Base-by-base conservation (phyloP, 352 stramenopile genomes). In the Pythium volutum region DNA sequence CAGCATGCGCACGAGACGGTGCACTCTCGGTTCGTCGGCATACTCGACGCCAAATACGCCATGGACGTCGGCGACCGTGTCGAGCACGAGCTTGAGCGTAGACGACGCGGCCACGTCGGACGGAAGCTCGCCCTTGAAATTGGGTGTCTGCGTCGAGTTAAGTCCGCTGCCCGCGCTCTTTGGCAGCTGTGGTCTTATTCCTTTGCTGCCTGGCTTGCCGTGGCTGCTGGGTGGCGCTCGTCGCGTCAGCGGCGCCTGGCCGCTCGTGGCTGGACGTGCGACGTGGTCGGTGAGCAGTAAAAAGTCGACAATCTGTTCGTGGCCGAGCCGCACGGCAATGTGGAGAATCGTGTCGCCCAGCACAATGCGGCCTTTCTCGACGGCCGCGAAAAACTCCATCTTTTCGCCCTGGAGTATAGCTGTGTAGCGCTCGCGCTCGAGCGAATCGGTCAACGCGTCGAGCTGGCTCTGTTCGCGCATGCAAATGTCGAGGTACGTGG, bases 401-500 rank as follows among this genome's bases (percentile, higher is more conserved):
- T 89, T 89, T 65, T 93, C 81, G 62, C 89, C 74, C 50, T 85
- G 67, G 26, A 91, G 68, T 26, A 70, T 69, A 20, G 79, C 73
- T 12, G 66, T 55, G 34, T 59, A 66, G 25, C 71, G 55, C 41
- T 91, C 81, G 42, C 75, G 75, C 54, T 88, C 71, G 7, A 78
- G 54, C 8, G 81, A 88, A 55, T 93, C 84, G 3, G 75, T 79
- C 25, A 90, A 58, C 20, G 70, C 63, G 50, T 88, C 74, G 33
- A 93, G 61, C 14, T 72, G 52, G 20, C 66, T 74, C 49, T 90
- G 66, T 43, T 88, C 81, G 4, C 83, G 75, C 51, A 81, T 76
- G 71, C 76, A 83, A 23, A 93, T 76, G 60, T 91, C 84, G 34
- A 93, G 66, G 55, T 90, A 93, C 27, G 77, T 88, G 15, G 84